phyloP scores from a whole-genome alignment of 148 eudicot species.

The Persicaria maculosa region DNA sequence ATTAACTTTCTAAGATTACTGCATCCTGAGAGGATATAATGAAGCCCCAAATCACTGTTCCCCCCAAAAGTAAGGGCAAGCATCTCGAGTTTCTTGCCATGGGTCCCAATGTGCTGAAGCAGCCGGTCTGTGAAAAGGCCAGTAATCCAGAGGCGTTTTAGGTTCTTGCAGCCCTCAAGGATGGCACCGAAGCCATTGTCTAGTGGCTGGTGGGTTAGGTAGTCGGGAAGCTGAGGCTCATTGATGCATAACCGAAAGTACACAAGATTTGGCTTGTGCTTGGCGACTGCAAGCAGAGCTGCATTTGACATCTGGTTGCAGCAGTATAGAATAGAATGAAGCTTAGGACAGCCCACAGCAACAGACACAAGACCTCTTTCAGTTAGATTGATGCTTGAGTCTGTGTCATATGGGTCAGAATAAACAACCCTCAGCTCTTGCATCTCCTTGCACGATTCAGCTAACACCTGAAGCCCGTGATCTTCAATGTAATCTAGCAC shows the following conservation, averaged over 20 bases:
- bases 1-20: slow-evolving; percentile 69
- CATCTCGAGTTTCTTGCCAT: slow-evolving; percentile 82
- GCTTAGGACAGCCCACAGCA: slow-evolving; percentile 79
- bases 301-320: slow-evolving; percentile 87
- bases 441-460: slow-evolving; percentile 74
- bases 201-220: slow-evolving; percentile 63
- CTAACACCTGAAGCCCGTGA: slow-evolving; percentile 62
- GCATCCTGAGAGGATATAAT: slow-evolving; percentile 70
- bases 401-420: slow-evolving; percentile 67
- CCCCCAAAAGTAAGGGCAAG: slow-evolving; percentile 86
- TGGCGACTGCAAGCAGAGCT: slow-evolving; percentile 59
- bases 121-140: slow-evolving; percentile 83
- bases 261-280: slow-evolving; percentile 59
- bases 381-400: slow-evolving; percentile 55
- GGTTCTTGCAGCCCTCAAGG: slow-evolving; percentile 61
- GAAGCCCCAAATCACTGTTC: slow-evolving; percentile 71
- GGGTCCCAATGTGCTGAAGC: slow-evolving; percentile 64
- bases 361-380: slow-evolving; percentile 83
- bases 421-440: slow-evolving; percentile 79
- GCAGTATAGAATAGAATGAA: slow-evolving; percentile 70
- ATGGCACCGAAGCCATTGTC: slow-evolving; percentile 93
- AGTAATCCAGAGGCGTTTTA: slow-evolving; percentile 65
- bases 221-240: slow-evolving; percentile 71
- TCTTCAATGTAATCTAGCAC: slow-evolving; percentile 91
- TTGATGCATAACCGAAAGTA: slow-evolving; percentile 76